Conservation (phyloP, 2,329 filamentous ascomycete genomes). For the Fusarium algeriense region DNA sequence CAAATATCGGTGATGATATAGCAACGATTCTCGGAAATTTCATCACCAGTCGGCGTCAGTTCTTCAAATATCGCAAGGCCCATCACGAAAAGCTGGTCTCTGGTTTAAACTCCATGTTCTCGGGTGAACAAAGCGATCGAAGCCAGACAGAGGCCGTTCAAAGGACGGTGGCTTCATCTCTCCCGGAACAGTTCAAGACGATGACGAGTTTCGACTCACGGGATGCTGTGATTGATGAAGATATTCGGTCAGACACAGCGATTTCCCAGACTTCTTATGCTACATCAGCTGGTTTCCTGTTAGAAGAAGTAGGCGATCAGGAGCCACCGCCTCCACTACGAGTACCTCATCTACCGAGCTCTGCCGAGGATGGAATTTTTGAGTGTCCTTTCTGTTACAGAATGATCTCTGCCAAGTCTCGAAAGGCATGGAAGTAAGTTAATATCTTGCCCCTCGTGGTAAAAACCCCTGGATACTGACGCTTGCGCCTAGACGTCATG, state of each 20-base stretch:
- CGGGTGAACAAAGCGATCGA: constrained; percentile 17
- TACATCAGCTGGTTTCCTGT: constrained; percentile 34
- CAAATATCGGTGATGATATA: constrained; percentile 19
- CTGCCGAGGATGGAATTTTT: constrained; percentile 46
- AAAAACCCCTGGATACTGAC: not conserved
- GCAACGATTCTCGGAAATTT: constrained; percentile 48
- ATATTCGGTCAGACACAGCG: constrained; percentile 39
- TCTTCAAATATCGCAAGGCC: constrained; percentile 54
- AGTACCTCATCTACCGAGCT: constrained; percentile 44
- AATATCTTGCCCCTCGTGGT: fast-evolving
- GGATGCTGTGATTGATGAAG: constrained; percentile 22
- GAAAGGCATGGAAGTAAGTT: constrained; percentile 51
- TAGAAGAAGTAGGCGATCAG: not conserved
- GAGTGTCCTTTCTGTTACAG: constrained; percentile 57
- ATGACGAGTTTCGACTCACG: not conserved
- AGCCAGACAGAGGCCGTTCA: not conserved
- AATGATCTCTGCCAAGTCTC: constrained; percentile 47
- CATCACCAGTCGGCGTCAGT: constrained; percentile 52
- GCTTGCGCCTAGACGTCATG: constrained; percentile 47
- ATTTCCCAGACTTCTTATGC: constrained; percentile 50
- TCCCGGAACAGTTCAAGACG: constrained; percentile 33
- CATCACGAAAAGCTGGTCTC: constrained; percentile 51
- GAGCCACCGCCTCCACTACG: not conserved
- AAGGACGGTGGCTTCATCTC: constrained; percentile 43
- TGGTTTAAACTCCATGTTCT: constrained; percentile 35